A percentile compares a stretch with the other conserved stretches of the same genome.
phyloP scores from a whole-genome alignment of 805 yeast species.

The Teunomyces kruisii region DNA sequence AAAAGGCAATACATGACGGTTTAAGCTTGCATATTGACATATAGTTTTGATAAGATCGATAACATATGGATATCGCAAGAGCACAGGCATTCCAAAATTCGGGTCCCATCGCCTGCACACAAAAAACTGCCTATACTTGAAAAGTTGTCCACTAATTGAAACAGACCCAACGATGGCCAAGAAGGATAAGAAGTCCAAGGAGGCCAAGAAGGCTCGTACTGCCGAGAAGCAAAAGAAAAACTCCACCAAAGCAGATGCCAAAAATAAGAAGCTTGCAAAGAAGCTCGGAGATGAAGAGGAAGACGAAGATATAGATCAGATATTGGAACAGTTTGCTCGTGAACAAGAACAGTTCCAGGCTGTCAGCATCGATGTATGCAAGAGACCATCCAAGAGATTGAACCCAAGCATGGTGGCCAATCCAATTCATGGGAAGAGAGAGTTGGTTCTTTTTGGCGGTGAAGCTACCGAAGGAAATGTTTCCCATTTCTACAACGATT shows the following conservation, averaged over 20 bases:
- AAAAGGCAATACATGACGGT: slow-evolving; percentile 7
- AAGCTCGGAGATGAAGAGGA: slow-evolving; percentile 81
- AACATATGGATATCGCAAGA: neutral
- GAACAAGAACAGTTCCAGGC: slow-evolving; percentile 81
- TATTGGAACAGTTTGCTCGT: slow-evolving; percentile 70
- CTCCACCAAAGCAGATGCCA: slow-evolving; percentile 67
- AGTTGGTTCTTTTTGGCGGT: slow-evolving; percentile 87
- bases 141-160: neutral
- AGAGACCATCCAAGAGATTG: slow-evolving; percentile 66
- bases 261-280: slow-evolving; percentile 71
- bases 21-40: slow-evolving; percentile 12
- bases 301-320: slow-evolving; percentile 82
- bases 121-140: neutral
- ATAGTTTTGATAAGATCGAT: neutral
- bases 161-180: slow-evolving; percentile 64
- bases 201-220: slow-evolving; percentile 84
- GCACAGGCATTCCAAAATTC: too few species aligned
- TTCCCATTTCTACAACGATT: slow-evolving; percentile 79
- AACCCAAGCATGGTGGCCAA: slow-evolving; percentile 74
- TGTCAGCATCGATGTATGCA: slow-evolving; percentile 56
- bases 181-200: slow-evolving; percentile 81
- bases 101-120: neutral
- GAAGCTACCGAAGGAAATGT: slow-evolving; percentile 56
- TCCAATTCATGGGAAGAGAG: slow-evolving; percentile 74
- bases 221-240: slow-evolving; percentile 82